Conservation (phyloP, 2,329 filamentous ascomycete species). For the Cladosporium sp. region DNA sequence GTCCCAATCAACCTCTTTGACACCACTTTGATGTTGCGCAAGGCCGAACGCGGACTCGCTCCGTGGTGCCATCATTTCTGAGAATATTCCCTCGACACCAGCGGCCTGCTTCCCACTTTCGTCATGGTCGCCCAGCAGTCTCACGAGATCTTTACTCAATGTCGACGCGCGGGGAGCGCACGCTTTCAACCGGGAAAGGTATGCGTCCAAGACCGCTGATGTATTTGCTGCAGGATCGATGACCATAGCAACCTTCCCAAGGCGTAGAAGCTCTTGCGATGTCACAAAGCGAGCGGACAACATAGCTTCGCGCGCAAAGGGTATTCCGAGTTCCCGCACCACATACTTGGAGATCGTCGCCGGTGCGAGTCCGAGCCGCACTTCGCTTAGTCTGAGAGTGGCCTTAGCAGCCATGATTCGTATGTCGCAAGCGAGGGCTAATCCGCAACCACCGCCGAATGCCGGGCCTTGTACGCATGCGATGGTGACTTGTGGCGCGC, state of each 20-base stretch:
- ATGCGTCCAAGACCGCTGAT: conserved; percentile 16
- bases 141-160: conserved; percentile 25
- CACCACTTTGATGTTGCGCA: conserved; percentile 25
- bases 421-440: conserved; percentile 28
- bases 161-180: conserved; percentile 26
- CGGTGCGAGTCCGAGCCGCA: conserved; percentile 27
- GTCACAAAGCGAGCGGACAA: neutral
- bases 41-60: conserved; percentile 27
- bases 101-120: conserved; percentile 23
- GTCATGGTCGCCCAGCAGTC: conserved; percentile 25
- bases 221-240: conserved; percentile 18
- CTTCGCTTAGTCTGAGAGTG: conserved; percentile 27
- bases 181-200: conserved; percentile 22
- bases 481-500: conserved; percentile 27
- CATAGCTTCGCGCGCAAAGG: conserved; percentile 23
- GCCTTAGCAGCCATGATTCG: conserved; percentile 25
- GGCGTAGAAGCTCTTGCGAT: neutral
- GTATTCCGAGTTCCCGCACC: conserved; percentile 14
- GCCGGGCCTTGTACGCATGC: conserved; percentile 25
- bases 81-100: conserved; percentile 25
- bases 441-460: conserved; percentile 27
- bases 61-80: conserved; percentile 27
- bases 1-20: conserved; percentile 23
- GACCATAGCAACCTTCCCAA: conserved; percentile 7
- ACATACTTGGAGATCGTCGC: conserved; percentile 27